Evolutionary conservation across 306 rosid species (phyloP).

Genomic region (Cicer pinnatifidum): DNA sequence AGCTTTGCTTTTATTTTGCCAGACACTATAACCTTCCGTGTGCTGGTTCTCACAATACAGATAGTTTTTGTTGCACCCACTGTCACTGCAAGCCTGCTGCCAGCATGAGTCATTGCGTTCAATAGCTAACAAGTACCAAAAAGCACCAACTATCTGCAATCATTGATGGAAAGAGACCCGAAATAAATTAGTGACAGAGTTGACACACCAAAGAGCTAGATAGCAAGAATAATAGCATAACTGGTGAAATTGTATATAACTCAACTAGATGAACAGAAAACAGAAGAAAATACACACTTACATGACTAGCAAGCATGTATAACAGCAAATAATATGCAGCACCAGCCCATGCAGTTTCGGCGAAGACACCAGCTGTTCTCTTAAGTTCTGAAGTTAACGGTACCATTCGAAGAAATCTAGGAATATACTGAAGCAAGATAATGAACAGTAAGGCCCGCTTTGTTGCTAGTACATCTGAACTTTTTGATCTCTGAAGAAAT

Average conservation of each 20-base stretch:
- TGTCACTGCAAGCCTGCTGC: slow-evolving; percentile 64
- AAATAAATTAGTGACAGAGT: slow-evolving; percentile 26
- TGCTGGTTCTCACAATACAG: slow-evolving; percentile 71
- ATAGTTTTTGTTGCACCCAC: slow-evolving; percentile 52
- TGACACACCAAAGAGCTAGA: slow-evolving; percentile 21
- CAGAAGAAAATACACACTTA: slow-evolving; percentile 55
- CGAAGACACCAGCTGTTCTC: slow-evolving; percentile 96
- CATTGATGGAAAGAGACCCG: slow-evolving; percentile 17
- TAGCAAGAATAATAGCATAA: slow-evolving; percentile 33
- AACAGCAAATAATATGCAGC: slow-evolving; percentile 93
- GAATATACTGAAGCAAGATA: slow-evolving; percentile 85
- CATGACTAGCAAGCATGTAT: slow-evolving; percentile 98
- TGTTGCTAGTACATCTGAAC: slow-evolving; percentile 82
- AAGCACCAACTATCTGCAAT: slow-evolving; percentile 91
- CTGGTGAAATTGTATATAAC: not conserved
- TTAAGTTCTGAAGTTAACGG: slow-evolving; percentile 93
- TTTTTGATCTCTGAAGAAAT: slow-evolving; percentile 77
- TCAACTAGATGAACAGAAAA: slow-evolving; percentile 30
- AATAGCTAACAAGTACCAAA: slow-evolving; percentile 92
- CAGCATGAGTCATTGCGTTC: slow-evolving; percentile 94
- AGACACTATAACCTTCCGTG: slow-evolving; percentile 43
- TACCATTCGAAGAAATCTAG: slow-evolving; percentile 77
- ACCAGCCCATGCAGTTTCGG: slow-evolving; percentile 99
- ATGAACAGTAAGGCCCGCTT: slow-evolving; percentile 88
- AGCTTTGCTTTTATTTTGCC: slow-evolving; percentile 48